Base-by-base conservation (phyloP, 306 rosid species). In the Trichosanthes truncata region DNA sequence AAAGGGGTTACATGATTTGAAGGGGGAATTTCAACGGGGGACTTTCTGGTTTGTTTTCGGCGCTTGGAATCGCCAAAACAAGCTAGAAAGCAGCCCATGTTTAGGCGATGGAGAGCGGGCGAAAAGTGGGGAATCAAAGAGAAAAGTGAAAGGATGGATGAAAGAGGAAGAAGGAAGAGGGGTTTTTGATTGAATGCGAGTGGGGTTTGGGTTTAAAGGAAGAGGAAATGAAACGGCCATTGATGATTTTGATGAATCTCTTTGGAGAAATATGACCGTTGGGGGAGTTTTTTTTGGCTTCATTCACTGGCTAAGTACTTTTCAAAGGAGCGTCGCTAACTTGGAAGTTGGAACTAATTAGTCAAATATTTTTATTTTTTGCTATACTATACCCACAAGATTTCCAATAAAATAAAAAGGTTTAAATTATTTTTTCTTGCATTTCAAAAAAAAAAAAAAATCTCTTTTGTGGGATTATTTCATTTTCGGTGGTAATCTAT, bases 21-120 rank as follows among this genome's bases (percentile, higher is more conserved):
- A 13, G 79, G 15, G 48, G 51, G 80, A 63, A 75, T 78, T 49
- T 26, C 14, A 43, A 55, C 23, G 11, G 72, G 4, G 1, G 79
- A 61, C 45, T 60, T 78, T n/a, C 21, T 46, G 77, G 48, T 87
- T 18, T 80, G 88, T 18, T 81, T 87, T 46, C 26, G 82, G 41
- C 78, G 81, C 86, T 87, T 89, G 45, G 82, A 79, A 80, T 67
- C 4, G 9, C 79, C 18, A 66, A 90, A 89, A 18, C 92, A 90
- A 72, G 84, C 59, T 49, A 46, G 84, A 90, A 88, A 88, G 91
- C 91, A 84, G 74, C 43, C 40, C 82, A 79, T 79, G 20, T 52
- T 21, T 20, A 62, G 31, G 40, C 61, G 29, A 74, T 14, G n/a
- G 7, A 20, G 60, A 4, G 57, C 7, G 40, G 48, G 10, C 5